Conservation (phyloP, 495 filamentous ascomycete genomes). For the Evernia prunastri region DNA sequence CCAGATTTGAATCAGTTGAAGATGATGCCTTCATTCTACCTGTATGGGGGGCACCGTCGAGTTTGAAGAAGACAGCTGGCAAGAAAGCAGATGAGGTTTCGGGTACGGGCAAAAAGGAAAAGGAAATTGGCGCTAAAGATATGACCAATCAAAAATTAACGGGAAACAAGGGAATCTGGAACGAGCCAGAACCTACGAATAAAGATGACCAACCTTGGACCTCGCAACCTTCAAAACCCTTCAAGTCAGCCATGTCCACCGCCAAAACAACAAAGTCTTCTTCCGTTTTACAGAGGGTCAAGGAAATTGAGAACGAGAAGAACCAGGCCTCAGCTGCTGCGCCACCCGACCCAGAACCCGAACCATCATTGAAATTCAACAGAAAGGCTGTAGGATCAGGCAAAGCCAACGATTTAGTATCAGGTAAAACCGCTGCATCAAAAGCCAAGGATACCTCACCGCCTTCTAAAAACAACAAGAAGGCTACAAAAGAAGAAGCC, state of each 20-base stretch:
- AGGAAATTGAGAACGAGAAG: slow-evolving; percentile 41
- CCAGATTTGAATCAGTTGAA: too few species aligned
- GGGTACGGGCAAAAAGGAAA: slow-evolving; percentile 43
- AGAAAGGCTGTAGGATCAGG: slow-evolving; percentile 15
- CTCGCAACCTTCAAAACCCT: slow-evolving; percentile 29
- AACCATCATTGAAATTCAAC: slow-evolving; percentile 19
- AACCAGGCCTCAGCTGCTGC: slow-evolving; percentile 21
- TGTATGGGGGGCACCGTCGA: slow-evolving; percentile 34
- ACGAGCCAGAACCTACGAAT: slow-evolving; percentile 33
- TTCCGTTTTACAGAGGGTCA: slow-evolving; percentile 45
- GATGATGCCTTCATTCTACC: slow-evolving; percentile 18
- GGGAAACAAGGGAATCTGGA: slow-evolving; percentile 27
- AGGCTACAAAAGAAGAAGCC: slow-evolving; percentile 34
- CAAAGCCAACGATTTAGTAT: slow-evolving; percentile 26
- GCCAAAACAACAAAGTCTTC: slow-evolving; percentile 38
- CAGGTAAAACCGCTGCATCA: slow-evolving; percentile 15
- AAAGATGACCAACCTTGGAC: slow-evolving; percentile 36
- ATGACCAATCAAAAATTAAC: slow-evolving; percentile 28
- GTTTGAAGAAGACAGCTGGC: slow-evolving; percentile 50
- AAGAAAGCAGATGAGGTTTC: slow-evolving; percentile 37
- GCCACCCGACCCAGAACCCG: slow-evolving; percentile 18
- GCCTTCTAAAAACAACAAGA: slow-evolving; percentile 25
- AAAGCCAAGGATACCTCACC: slow-evolving; percentile 27
- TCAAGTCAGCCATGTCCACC: slow-evolving; percentile 36
- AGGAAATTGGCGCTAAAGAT: slow-evolving; percentile 35